Evolutionary conservation across 805 yeast genomes (phyloP), one percentile per base, ranked within the genome.

Genomic region (Pichia eremophila): DNA sequence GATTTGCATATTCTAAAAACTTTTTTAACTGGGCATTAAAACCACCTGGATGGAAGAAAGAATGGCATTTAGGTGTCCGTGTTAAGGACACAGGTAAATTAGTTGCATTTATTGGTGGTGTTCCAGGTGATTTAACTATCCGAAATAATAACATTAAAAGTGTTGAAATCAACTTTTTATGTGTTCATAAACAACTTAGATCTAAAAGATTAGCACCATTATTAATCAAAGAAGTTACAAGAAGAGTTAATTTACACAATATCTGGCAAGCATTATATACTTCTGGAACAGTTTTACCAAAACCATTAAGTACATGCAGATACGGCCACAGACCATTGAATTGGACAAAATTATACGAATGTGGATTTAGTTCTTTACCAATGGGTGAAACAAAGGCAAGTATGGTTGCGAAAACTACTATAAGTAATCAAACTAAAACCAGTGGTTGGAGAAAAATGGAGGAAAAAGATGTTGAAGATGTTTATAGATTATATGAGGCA

Each of bases 181-280:
- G 96, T 62, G 85, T 93, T 44, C 99, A 93, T 68, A 93, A 93
- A 68, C 87, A 91, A 65, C 74, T 93, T 55, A 76, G 99, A 61
- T 75, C 88, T n/a, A 93, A 93, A 65, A 80, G 99, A 58, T 73
- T 93, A 62, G 90, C 99, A 0, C 99, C 99, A 1, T 85, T 93
- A 12, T 71, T 93, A 58, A 93, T 93, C 65, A 85, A 85, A 59
- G 99, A 93, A 66, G 84, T 93, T 54, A 93, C 98, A 5, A 77
- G 99, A 62, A 75, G 98, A 56, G 93, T 93, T 53, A 91, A 93
- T 66, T 74, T 78, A 52, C 73, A 74, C 40, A 78, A 85, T 50
- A 85, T 90, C 51, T 93, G 97, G 96, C 97, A 90, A 65, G 99
- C 98, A 0, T 74, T 93, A 51, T 88, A 87, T 66, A 91, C 99